Conservation (phyloP, 2,329 filamentous ascomycete species). For the Fusarium mangiferae region DNA sequence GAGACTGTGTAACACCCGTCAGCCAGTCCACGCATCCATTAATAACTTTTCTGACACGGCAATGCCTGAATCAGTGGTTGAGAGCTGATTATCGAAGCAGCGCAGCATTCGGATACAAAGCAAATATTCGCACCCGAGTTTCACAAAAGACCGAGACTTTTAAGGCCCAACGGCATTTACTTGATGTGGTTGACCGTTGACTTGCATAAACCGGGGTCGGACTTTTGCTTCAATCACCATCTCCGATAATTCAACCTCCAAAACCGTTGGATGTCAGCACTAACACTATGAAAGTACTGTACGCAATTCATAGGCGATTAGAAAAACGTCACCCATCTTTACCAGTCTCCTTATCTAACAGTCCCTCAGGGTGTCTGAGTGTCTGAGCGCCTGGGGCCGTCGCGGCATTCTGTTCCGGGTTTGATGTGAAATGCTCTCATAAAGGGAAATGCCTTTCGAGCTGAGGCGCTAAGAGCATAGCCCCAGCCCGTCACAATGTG, state of each 20-base stretch:
- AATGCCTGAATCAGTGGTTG: not conserved
- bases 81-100: not conserved
- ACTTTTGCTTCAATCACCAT: slow-evolving; percentile 10
- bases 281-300: not conserved
- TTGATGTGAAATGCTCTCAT: not conserved
- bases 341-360: not conserved
- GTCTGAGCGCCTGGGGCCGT: not conserved
- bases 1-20: not conserved
- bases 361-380: not conserved
- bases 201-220: slow-evolving; percentile 6
- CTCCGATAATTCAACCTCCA: not conserved
- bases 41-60: not conserved
- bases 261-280: not conserved
- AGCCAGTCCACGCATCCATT: not conserved
- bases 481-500: not conserved
- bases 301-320: not conserved
- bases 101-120: not conserved
- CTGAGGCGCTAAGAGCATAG: slow-evolving; percentile 4
- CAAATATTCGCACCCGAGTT: not conserved
- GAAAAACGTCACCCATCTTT: not conserved
- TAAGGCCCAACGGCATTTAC: not conserved
- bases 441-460: not conserved
- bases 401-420: not conserved
- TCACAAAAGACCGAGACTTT: not conserved
- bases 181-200: not conserved